A percentile compares a stretch with the other conserved stretches of the same genome.
phyloP scores from a whole-genome alignment of 2,329 filamentous ascomycete genomes.

The Cryphonectria radicalis region DNA sequence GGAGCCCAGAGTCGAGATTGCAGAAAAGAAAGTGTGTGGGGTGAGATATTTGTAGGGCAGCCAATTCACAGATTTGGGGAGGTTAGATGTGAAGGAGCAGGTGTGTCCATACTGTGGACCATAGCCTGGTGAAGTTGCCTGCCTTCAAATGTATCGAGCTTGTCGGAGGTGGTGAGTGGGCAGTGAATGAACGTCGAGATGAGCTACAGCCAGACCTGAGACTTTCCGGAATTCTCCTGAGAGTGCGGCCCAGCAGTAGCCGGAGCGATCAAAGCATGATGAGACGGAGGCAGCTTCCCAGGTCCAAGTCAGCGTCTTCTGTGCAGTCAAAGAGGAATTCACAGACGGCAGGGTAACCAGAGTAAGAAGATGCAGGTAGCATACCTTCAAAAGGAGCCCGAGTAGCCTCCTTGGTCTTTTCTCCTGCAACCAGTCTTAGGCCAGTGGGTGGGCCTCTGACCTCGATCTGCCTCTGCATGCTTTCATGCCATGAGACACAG shows the following conservation, averaged over 20 bases:
- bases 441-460: background rate
- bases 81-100: background rate
- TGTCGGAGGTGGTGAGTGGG: background rate
- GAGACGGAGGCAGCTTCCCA: background rate
- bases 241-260: background rate
- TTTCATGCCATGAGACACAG: constrained; percentile 3
- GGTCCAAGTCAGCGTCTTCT: background rate
- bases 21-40: background rate
- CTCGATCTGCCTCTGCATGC: background rate
- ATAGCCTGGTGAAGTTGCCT: background rate
- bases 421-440: background rate
- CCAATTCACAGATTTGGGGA: background rate
- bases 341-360: background rate
- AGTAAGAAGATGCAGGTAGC: background rate
- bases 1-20: background rate
- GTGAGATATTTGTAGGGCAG: background rate
- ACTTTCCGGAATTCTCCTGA: background rate
- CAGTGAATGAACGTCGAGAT: background rate
- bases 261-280: background rate
- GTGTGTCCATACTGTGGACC: background rate
- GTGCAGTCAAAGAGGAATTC: background rate
- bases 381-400: background rate
- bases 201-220: background rate
- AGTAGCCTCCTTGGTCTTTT: background rate
- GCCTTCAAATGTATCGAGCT: background rate